A percentile compares a stretch with the other conserved stretches of the same genome.
phyloP scores from a whole-genome alignment of 2,329 filamentous ascomycete species.

The Colletotrichum theobromicola region DNA sequence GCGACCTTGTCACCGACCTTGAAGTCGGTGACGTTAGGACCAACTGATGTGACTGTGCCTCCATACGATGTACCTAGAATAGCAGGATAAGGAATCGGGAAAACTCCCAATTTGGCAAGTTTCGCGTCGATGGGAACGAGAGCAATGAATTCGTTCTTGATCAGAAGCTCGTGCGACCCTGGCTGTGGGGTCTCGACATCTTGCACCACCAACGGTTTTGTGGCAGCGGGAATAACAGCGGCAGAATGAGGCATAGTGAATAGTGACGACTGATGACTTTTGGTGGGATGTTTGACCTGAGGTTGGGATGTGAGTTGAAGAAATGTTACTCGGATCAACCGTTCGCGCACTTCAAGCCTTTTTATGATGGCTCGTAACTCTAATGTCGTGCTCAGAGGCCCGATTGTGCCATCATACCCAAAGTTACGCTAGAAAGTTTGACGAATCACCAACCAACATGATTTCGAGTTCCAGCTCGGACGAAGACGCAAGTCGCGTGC shows the following conservation, averaged over 20 bases:
- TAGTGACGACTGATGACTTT: background rate
- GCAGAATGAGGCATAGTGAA: background rate
- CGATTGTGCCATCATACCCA: background rate
- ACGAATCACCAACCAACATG: background rate
- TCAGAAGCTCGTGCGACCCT: conserved; percentile 26
- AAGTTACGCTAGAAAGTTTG: background rate
- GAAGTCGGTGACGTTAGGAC: conserved; percentile 25
- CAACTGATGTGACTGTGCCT: conserved; percentile 27
- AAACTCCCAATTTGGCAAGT: conserved; percentile 25
- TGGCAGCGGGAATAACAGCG: conserved; percentile 8
- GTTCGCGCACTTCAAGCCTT: background rate
- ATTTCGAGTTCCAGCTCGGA: background rate
- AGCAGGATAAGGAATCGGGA: conserved; percentile 21
- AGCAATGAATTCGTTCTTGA: conserved; percentile 29
- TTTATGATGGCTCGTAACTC: background rate
- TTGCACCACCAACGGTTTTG: conserved; percentile 6
- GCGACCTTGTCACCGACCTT: conserved; percentile 29
- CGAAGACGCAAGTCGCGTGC: background rate
- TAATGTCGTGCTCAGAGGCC: background rate
- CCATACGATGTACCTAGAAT: conserved; percentile 25
- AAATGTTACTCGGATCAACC: background rate
- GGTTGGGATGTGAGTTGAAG: background rate
- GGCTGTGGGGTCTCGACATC: conserved; percentile 16
- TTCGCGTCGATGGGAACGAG: conserved; percentile 35
- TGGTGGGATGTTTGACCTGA: background rate